Evolutionary conservation across 805 yeast species (phyloP).

Genomic region (Geotrichum ghanense): DNA sequence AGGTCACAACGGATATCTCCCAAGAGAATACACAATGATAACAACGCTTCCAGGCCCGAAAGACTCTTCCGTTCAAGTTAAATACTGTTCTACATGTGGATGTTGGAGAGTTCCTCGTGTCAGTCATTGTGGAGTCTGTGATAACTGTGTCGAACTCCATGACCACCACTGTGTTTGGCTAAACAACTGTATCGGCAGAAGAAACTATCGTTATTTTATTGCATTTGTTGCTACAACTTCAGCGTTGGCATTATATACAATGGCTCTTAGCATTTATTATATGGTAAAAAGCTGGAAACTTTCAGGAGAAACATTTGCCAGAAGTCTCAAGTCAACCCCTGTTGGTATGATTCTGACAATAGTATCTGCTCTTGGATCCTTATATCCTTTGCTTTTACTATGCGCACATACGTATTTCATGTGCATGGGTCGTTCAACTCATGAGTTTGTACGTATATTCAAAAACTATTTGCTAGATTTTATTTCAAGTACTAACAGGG

Average conservation of each 20-base stretch:
- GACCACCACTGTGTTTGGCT: constrained; percentile 71
- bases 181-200: constrained; percentile 65
- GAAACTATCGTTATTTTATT: constrained; percentile 38
- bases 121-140: constrained; percentile 64
- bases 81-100: constrained; percentile 54
- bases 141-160: constrained; percentile 47
- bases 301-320: constrained; percentile 17
- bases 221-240: constrained; percentile 33
- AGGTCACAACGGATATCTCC: constrained; percentile 30
- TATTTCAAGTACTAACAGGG: constrained; percentile 25
- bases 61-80: constrained; percentile 28
- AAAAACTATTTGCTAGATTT: constrained; percentile 26
- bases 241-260: constrained; percentile 22
- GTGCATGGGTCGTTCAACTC: constrained; percentile 51
- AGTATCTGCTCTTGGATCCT: constrained; percentile 32
- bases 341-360: constrained; percentile 43
- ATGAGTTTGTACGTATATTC: constrained; percentile 46
- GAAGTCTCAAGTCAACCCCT: constrained; percentile 23
- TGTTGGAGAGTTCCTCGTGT: constrained; percentile 71
- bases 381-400: constrained; percentile 47
- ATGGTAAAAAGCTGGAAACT: constrained; percentile 15
- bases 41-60: constrained; percentile 36
- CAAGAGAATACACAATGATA: constrained; percentile 45
- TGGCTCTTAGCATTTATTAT: constrained; percentile 26
- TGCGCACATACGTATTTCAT: constrained; percentile 44